These are phyloP conservation scores for Apophysomyces variabilis DNA, from an alignment of 371 early-diverging fungal species.

Conservation along the genomic window DNA sequence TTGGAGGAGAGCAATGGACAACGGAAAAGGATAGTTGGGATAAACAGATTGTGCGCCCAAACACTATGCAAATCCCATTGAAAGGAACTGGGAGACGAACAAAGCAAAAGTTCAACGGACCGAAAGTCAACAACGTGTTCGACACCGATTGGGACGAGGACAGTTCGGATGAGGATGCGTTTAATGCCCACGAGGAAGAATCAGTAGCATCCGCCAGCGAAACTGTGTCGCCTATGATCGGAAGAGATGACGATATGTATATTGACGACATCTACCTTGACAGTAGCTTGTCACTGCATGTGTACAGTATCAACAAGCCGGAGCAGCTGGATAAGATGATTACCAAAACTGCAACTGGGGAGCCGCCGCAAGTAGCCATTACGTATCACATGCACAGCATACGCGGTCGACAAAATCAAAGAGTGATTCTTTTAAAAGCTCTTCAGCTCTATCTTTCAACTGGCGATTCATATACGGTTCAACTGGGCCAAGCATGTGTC, in stretches of 20 bases:
- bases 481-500: slow-evolving; percentile 27
- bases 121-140: slow-evolving; percentile 23
- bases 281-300: neutral
- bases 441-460: slow-evolving; percentile 34
- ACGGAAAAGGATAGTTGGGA: slow-evolving; percentile 30
- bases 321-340: slow-evolving; percentile 23
- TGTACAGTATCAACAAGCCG: slow-evolving; percentile 16
- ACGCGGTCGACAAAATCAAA: neutral
- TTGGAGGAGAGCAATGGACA: slow-evolving; percentile 1
- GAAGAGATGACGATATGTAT: slow-evolving; percentile 10
- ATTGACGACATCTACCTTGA: neutral
- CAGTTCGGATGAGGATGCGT: slow-evolving; percentile 10
- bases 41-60: slow-evolving; percentile 26
- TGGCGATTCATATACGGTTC: slow-evolving; percentile 31
- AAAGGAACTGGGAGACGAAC: slow-evolving; percentile 25
- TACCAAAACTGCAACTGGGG: neutral
- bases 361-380: slow-evolving; percentile 20
- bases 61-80: slow-evolving; percentile 40
- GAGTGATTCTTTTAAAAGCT: slow-evolving; percentile 24
- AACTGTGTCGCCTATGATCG: neutral
- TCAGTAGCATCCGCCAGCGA: neutral
- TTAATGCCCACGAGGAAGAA: neutral
- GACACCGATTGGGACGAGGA: slow-evolving; percentile 9
- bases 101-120: slow-evolving; percentile 27
- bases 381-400: slow-evolving; percentile 23